Evolutionary conservation across 2,329 filamentous ascomycete species (phyloP).

Genomic region (Ophioceras dolichostomum): DNA sequence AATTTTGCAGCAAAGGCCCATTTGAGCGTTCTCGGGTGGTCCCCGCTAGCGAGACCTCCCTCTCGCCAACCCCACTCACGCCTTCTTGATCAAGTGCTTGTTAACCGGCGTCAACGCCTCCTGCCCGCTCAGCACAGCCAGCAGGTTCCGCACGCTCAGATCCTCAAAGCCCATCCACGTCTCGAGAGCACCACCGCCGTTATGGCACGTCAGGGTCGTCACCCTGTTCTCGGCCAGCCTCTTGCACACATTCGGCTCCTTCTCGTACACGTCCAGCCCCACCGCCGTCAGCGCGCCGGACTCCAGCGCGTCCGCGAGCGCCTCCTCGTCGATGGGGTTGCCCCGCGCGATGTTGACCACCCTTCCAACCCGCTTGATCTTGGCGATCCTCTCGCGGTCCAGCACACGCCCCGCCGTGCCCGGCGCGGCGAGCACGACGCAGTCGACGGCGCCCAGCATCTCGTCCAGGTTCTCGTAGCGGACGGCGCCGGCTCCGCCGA

Average conservation of each 20-base stretch:
- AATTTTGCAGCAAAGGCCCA: no score
- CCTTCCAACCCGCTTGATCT: constrained; percentile 36
- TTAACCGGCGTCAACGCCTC: constrained; percentile 39
- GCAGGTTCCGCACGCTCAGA: constrained; percentile 40
- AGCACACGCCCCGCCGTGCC: constrained; percentile 29
- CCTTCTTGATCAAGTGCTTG: constrained; percentile 27
- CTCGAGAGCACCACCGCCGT: constrained; percentile 41
- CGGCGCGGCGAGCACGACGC: constrained; percentile 38
- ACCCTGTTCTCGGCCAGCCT: constrained; percentile 17
- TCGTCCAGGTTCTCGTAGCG: constrained; percentile 23
- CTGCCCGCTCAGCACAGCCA: constrained; percentile 29
- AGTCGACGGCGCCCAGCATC: constrained; percentile 32
- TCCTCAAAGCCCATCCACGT: constrained; percentile 40
- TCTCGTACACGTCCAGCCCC: constrained; percentile 38
- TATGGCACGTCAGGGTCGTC: constrained; percentile 37
- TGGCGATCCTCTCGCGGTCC: constrained; percentile 22
- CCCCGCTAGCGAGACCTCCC: no score
- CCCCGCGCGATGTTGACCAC: constrained; percentile 46
- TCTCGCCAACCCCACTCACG: no score
- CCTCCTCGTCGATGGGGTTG: constrained; percentile 36
- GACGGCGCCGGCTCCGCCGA: constrained; percentile 22
- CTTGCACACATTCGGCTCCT: constrained; percentile 32
- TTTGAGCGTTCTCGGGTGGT: no score
- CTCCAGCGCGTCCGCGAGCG: constrained; percentile 32
- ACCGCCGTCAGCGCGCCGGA: constrained; percentile 28